Evolutionary conservation across 345 rosid genomes (phyloP).

Genomic region (Garcia nutans): DNA sequence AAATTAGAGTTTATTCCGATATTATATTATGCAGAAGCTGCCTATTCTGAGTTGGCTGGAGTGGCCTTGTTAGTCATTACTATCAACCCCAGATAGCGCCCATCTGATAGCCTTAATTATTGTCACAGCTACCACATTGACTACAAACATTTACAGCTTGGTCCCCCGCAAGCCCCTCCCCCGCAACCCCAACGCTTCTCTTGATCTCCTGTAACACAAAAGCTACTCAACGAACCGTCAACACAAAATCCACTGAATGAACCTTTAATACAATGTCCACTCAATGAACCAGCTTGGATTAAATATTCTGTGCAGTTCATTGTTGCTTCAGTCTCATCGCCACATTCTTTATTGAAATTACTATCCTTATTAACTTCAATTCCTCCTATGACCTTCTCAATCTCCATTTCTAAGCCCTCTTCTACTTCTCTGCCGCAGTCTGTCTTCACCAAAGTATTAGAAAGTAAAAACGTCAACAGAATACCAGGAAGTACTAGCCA

Average conservation of each 20-base stretch:
- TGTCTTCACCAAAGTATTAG: not conserved
- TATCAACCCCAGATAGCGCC: not conserved
- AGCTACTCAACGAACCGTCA: too few relatives aligned
- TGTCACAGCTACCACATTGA: not conserved
- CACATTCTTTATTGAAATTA: not conserved
- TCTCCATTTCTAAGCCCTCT: not conserved
- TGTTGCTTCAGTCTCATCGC: not conserved
- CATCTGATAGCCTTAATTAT: not conserved
- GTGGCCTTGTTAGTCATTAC: too few relatives aligned
- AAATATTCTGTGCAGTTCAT: too few relatives aligned
- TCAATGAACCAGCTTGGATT: not conserved
- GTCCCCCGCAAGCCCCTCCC: not conserved
- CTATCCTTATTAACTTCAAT: not conserved
- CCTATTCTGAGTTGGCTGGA: not conserved
- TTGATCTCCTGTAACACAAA: not conserved
- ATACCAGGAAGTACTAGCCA: slow-evolving; percentile 24
- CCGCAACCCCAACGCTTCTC: not conserved
- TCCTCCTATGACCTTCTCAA: not conserved
- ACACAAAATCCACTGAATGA: not conserved
- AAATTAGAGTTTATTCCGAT: not conserved
- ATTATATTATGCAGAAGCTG: not conserved
- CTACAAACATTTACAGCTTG: not conserved
- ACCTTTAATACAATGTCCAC: too few relatives aligned
- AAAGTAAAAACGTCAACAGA: slow-evolving; percentile 16
- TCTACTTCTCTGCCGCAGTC: not conserved